Percentiles rank a stretch among this genome's conserved stretches.
These are phyloP conservation scores for Diaporthe sp. DNA, from an alignment of 2,329 filamentous ascomycete species.

Conservation along the genomic window DNA sequence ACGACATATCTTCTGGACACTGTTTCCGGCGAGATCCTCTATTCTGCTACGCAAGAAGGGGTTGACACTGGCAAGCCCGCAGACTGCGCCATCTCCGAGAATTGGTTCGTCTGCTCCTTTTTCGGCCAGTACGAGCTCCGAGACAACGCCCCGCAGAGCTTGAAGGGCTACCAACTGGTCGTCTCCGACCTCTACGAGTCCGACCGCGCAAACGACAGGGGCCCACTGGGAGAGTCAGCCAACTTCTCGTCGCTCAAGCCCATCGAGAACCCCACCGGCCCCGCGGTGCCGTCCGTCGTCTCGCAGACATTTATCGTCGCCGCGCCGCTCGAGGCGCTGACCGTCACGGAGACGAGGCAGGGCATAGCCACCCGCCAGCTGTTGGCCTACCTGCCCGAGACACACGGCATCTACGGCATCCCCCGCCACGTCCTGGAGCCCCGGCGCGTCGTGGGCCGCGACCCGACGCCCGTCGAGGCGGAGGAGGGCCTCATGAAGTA, in stretches of 20 bases:
- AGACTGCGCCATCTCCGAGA: constrained; percentile 86
- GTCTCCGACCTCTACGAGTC: constrained; percentile 94
- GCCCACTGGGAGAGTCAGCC: constrained; percentile 76
- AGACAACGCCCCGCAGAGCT: constrained; percentile 66
- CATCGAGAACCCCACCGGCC: constrained; percentile 67
- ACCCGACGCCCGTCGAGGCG: constrained; percentile 82
- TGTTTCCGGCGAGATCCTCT: constrained; percentile 84
- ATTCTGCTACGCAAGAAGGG: constrained; percentile 77
- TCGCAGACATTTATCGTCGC: constrained; percentile 87
- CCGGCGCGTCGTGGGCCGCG: constrained; percentile 86
- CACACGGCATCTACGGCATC: constrained; percentile 83
- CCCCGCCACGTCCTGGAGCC: constrained; percentile 86
- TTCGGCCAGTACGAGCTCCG: constrained; percentile 72
- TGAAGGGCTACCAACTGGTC: constrained; percentile 89
- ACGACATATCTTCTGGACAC: constrained; percentile 88
- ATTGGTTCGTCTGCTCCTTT: constrained; percentile 94
- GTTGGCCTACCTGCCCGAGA: constrained; percentile 81
- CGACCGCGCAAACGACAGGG: constrained; percentile 84
- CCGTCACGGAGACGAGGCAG: constrained; percentile 90
- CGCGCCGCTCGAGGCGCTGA: constrained; percentile 82
- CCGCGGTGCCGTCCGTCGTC: constrained; percentile 79
- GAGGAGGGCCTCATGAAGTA: constrained; percentile 89
- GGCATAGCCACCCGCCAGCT: constrained; percentile 90
- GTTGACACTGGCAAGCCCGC: constrained; percentile 83
- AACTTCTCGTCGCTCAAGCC: constrained; percentile 86